phyloP scores from a whole-genome alignment of 2,329 filamentous ascomycete genomes.

The Chalaropsis ovoidea region DNA sequence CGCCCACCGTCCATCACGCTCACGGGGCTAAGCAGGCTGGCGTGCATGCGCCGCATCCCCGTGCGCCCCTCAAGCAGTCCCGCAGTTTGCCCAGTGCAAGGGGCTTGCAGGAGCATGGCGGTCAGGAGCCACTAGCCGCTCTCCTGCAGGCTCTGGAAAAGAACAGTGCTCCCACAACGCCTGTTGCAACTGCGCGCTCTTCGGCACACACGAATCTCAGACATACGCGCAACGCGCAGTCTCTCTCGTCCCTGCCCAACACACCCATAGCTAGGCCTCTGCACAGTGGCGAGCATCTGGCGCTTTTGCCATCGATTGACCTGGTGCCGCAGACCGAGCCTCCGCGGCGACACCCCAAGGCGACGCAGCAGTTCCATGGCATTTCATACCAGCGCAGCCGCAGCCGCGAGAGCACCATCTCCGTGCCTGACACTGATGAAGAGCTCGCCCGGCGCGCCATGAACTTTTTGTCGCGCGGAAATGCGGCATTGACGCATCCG shows the following conservation, averaged over 20 bases:
- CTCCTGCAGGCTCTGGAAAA: slow-evolving; percentile 67
- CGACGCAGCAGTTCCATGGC: slow-evolving; percentile 32
- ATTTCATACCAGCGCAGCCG: slow-evolving; percentile 33
- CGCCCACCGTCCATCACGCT: slow-evolving; percentile 37
- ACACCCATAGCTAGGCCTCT: slow-evolving; percentile 53
- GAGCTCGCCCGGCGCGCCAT: slow-evolving; percentile 47
- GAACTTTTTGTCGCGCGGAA: slow-evolving; percentile 21
- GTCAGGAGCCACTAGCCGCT: slow-evolving; percentile 61
- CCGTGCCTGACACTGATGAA: slow-evolving; percentile 45
- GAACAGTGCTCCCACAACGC: slow-evolving; percentile 64
- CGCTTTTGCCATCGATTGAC: slow-evolving; percentile 52
- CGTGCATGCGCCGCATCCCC: slow-evolving; percentile 30
- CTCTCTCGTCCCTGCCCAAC: slow-evolving; percentile 66
- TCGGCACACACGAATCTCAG: slow-evolving; percentile 34
- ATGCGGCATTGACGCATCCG: slow-evolving; percentile 36
- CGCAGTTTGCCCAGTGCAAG: slow-evolving; percentile 26
- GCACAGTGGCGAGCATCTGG: slow-evolving; percentile 39
- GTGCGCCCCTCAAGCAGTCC: slow-evolving; percentile 40
- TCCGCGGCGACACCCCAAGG: slow-evolving; percentile 36
- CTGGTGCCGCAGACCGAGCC: slow-evolving; percentile 53
- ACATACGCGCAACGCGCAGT: slow-evolving; percentile 68
- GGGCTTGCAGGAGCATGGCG: slow-evolving; percentile 28
- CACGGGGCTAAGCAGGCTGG: slow-evolving; percentile 27
- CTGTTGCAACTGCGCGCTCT: slow-evolving; percentile 38
- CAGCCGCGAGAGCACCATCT: slow-evolving; percentile 79